These are phyloP conservation scores for Didymella keratinophila DNA, from an alignment of 2,329 filamentous ascomycete species.

Conservation along the genomic window DNA sequence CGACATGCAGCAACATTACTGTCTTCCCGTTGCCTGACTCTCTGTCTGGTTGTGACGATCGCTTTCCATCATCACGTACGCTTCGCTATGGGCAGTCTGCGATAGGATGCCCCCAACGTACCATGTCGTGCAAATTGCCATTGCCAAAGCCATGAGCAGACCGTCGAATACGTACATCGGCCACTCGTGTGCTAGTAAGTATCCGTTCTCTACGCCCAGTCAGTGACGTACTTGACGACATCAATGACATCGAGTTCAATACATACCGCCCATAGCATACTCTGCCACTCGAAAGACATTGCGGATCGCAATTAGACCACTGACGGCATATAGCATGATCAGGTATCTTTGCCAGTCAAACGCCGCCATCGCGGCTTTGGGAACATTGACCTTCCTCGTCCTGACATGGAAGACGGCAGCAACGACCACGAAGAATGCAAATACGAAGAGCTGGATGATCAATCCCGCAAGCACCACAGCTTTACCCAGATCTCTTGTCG, in stretches of 20 bases:
- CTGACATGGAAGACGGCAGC: conserved; percentile 52
- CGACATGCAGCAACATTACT: no score
- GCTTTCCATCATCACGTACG: neutral
- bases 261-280: conserved; percentile 42
- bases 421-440: conserved; percentile 59
- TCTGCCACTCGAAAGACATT: conserved; percentile 57
- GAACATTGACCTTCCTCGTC: neutral
- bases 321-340: conserved; percentile 46
- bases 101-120: neutral
- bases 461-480: conserved; percentile 62
- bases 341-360: conserved; percentile 43
- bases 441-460: conserved; percentile 62
- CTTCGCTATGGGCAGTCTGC: neutral
- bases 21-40: neutral
- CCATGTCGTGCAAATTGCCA: conserved; percentile 13
- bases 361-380: neutral
- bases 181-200: conserved; percentile 59
- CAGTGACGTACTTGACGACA: neutral
- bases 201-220: conserved; percentile 45
- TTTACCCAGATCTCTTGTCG: conserved; percentile 48
- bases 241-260: neutral
- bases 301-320: conserved; percentile 53
- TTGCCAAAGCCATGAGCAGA: conserved; percentile 51
- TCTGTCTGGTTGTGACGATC: neutral
- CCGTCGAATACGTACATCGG: conserved; percentile 60